Conservation (phyloP, 2,329 filamentous ascomycete genomes). For the Sporothrix pseudoabietina region DNA sequence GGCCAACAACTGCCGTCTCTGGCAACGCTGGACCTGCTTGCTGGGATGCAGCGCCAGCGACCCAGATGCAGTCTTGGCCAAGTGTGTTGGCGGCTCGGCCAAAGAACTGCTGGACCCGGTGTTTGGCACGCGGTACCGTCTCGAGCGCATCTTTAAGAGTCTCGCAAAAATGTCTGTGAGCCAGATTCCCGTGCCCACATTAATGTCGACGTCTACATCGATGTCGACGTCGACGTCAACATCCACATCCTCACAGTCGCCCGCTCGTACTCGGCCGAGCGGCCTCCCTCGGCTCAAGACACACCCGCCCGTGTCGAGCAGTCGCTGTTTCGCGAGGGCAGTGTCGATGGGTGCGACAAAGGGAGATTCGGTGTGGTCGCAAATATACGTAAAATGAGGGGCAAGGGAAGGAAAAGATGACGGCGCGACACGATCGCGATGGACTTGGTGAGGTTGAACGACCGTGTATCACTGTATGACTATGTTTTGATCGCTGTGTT, state of each 20-base stretch:
- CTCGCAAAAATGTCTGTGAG: conserved; percentile 32
- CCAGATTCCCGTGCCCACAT: not conserved
- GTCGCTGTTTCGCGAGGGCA: not conserved
- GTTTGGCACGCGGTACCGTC: conserved; percentile 39
- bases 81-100: conserved; percentile 32
- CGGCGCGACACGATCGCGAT: not conserved
- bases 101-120: conserved; percentile 38
- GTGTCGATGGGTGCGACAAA: not conserved
- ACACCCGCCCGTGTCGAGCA: conserved; percentile 2
- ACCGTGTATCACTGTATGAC: not conserved
- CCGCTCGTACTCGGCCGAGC: not conserved
- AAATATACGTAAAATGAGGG: conserved; percentile 15
- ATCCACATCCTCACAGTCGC: not conserved
- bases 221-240: not conserved
- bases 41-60: conserved; percentile 36
- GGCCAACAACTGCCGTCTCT: conserved; percentile 39
- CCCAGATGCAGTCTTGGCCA: conserved; percentile 35
- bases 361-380: not conserved
- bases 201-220: not conserved
- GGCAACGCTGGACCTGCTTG: conserved; percentile 42
- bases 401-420: not conserved
- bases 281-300: conserved; percentile 1
- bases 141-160: conserved; percentile 41
- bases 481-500: not conserved
- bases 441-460: not conserved